phyloP scores from a whole-genome alignment of 78 protist genomes.

The Diacronema lutheri region DNA sequence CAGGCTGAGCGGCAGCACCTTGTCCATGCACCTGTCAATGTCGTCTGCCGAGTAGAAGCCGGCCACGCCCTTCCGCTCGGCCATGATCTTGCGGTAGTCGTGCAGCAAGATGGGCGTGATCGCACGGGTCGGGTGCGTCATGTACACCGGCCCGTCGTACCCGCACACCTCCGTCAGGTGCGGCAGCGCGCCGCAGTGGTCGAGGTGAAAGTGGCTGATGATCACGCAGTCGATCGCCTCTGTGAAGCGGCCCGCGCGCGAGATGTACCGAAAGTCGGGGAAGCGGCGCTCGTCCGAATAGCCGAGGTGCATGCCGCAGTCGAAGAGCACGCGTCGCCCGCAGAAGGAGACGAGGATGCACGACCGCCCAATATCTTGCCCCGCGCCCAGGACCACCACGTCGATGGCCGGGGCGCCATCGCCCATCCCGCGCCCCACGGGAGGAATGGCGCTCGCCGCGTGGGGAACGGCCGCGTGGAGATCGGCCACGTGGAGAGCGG shows the following conservation, averaged over 20 bases:
- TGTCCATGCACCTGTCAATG: constrained; percentile 83
- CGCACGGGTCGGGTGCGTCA: constrained; percentile 94
- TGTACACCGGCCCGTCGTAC: constrained; percentile 89
- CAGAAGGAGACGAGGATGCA: constrained; percentile 88
- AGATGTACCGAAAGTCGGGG: constrained; percentile 75
- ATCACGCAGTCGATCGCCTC: constrained; percentile 30
- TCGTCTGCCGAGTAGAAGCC: constrained; percentile 76
- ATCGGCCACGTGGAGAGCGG: too few relatives aligned
- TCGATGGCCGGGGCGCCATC: neutral
- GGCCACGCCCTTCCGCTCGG: constrained; percentile 68
- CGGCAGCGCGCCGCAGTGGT: constrained; percentile 98
- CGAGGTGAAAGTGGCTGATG: constrained; percentile 82
- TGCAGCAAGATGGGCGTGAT: constrained; percentile 87
- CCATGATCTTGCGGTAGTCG: constrained; percentile 19
- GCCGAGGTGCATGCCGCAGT: constrained; percentile 98
- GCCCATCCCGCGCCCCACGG: neutral
- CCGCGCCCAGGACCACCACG: constrained; percentile 47
- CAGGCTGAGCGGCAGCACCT: constrained; percentile 54
- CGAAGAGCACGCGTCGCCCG: constrained; percentile 83
- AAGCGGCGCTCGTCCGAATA: constrained; percentile 87
- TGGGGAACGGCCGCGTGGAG: too few relatives aligned
- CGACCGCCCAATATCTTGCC: constrained; percentile 89
- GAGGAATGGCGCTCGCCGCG: too few relatives aligned
- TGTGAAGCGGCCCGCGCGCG: constrained; percentile 48
- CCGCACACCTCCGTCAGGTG: constrained; percentile 81